These are phyloP conservation scores for Trebouxia sp. DNA, from an alignment of 139 green algal species.

Conservation along the genomic window DNA sequence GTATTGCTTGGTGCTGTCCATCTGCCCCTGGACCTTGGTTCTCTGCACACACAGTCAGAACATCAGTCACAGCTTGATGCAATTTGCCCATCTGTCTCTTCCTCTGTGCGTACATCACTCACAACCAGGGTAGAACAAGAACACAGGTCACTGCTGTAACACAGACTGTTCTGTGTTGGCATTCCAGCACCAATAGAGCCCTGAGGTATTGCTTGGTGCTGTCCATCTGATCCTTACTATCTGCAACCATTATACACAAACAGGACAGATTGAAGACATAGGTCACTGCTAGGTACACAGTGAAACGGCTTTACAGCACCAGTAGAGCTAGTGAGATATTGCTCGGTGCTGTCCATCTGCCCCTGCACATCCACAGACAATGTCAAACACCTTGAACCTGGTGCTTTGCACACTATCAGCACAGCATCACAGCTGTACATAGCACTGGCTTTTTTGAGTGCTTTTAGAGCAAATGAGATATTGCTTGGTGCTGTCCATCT, in stretches of 20 bases:
- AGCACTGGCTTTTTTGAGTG: too few species aligned
- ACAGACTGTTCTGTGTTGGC: too few species aligned
- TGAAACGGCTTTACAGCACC: background rate
- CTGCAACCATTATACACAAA: background rate
- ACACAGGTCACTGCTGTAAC: too few species aligned
- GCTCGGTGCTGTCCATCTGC: background rate
- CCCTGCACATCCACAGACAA: background rate
- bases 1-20: background rate
- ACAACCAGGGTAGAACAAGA: too few species aligned
- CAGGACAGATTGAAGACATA: too few species aligned
- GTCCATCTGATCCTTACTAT: background rate
- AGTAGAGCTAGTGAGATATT: background rate
- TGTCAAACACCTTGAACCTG: background rate
- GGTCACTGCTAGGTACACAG: too few species aligned
- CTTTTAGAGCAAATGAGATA: background rate
- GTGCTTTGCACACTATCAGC: too few species aligned
- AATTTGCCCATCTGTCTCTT: too few species aligned
- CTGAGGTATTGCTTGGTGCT: slow-evolving; percentile 2
- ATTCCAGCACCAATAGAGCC: slow-evolving; percentile 42
- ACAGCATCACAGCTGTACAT: too few species aligned
- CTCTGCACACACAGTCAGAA: background rate
- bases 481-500: background rate
- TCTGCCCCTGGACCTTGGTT: background rate
- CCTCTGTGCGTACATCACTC: too few species aligned
- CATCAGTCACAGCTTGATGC: too few species aligned